Evolutionary conservation across 306 rosid species (phyloP).

Genomic region (Prunus padus): DNA sequence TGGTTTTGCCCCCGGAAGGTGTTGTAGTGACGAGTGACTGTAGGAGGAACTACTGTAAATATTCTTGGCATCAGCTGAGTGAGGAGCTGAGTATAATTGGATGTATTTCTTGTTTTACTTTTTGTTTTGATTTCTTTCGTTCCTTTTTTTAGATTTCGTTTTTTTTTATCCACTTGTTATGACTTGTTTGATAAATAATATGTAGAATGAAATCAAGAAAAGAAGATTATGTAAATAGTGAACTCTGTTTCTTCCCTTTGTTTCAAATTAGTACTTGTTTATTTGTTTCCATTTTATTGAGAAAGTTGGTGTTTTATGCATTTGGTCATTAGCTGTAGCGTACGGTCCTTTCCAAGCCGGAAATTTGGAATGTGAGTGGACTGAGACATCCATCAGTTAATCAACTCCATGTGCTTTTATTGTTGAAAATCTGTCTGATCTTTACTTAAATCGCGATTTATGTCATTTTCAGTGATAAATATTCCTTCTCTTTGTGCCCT

Average conservation of each 20-base stretch:
- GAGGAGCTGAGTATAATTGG: conserved; percentile 48
- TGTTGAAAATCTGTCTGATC: too few species aligned
- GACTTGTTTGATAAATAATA: conserved; percentile 76
- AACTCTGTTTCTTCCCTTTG: conserved; percentile 7
- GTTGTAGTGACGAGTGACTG: conserved; percentile 39
- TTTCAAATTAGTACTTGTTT: background rate
- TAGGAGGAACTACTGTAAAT: conserved; percentile 59
- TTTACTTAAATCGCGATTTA: too few species aligned
- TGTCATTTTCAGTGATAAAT: too few species aligned
- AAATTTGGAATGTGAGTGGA: too few species aligned
- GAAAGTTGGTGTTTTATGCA: background rate
- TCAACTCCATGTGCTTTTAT: too few species aligned
- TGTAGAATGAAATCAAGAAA: conserved; percentile 49
- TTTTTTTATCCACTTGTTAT: conserved; percentile 14
- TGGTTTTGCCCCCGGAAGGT: conserved; percentile 36
- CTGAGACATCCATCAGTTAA: too few species aligned
- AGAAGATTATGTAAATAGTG: conserved; percentile 49
- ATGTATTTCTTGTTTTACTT: conserved; percentile 46
- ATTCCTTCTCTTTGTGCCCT: too few species aligned
- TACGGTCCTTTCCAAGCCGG: too few species aligned
- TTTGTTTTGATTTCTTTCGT: conserved; percentile 11
- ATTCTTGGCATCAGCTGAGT: conserved; percentile 49
- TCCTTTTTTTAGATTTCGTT: conserved; percentile 2
- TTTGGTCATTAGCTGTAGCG: background rate
- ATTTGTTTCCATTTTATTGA: background rate